Evolutionary conservation across 192 early-diverging fungal genomes (phyloP), one percentile per base, ranked within the genome.

Genomic region (Podila epicladia): DNA sequence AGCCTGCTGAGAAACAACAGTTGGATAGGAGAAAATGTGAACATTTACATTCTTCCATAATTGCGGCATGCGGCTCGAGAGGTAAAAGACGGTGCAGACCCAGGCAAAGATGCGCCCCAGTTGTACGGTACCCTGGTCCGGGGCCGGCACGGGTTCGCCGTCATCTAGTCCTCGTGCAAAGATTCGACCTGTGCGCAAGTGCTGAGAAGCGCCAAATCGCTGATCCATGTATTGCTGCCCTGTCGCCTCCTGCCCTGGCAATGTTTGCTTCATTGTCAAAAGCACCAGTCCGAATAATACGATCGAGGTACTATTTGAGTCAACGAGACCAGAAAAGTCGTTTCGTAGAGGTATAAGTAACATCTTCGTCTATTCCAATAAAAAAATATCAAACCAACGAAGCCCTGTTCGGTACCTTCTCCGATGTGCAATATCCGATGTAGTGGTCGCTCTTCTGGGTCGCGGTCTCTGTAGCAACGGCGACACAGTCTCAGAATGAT

Each of bases 51-150:
- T 95, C 53, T 89, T 91, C 82, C 85, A 88, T 55, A 95, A 86
- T 72, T 95, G 94, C 28, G 94, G 94, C 49, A 95, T 83, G 11
- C 93, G 87, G 22, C 91, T 92, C 7, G 88, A 82, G 32, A 94
- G 79, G 80, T 93, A 95, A 49, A 91, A 85, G 15, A 79, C 28
- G 2, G 87, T 88, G 70, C 93, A 93, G 45, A 83, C 67, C 90
- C 91, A 95, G 0, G 92, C 88, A 73, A 94, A 85, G n/a, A 91
- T 66, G 32, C 88, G 64, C 0, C 94, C 77, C 90, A 59, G 90
- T 65, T 72, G 65, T 9, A 76, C 37, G 48, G 62, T 58, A 19
- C 59, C 57, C 51, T 61, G 60, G 11, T 82, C 77, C 32, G 45
- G 31, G 8, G 29, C 28, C 12, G n/a, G 37, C 33, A n/a, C 24